A percentile compares a stretch with the other conserved stretches of the same genome.
phyloP scores from a whole-genome alignment of 768 basidiomycete species.

The Macrolepiota dolichaula region DNA sequence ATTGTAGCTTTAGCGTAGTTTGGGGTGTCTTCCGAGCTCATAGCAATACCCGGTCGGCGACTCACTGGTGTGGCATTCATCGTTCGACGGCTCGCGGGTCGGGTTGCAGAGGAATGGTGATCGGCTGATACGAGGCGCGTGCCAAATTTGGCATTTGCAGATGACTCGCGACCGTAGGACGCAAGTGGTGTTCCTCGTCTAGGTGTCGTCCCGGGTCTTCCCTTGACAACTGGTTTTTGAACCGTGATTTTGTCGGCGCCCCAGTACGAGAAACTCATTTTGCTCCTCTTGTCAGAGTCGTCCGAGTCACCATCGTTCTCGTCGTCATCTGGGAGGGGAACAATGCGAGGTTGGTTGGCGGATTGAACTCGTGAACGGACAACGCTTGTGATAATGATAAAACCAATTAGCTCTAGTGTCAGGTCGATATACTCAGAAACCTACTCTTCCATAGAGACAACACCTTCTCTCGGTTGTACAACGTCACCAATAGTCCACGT shows the following conservation, averaged over 20 bases:
- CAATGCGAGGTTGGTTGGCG: slow-evolving; percentile 55
- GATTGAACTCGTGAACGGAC: slow-evolving; percentile 67
- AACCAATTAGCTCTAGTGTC: neutral
- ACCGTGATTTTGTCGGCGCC: slow-evolving; percentile 89
- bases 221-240: slow-evolving; percentile 70
- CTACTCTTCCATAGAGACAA: slow-evolving; percentile 90
- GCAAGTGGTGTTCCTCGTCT: slow-evolving; percentile 42
- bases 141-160: slow-evolving; percentile 92
- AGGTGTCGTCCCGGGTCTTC: slow-evolving; percentile 33
- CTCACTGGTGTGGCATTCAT: slow-evolving; percentile 41
- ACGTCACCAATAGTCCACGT: slow-evolving; percentile 83
- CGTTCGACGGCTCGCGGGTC: slow-evolving; percentile 66
- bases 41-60: slow-evolving; percentile 28
- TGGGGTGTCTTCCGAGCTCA: slow-evolving; percentile 56
- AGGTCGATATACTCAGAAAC: slow-evolving; percentile 24
- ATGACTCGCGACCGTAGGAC: slow-evolving; percentile 75
- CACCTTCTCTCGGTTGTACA: slow-evolving; percentile 71
- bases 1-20: slow-evolving; percentile 68
- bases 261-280: slow-evolving; percentile 95
- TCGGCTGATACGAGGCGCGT: slow-evolving; percentile 65
- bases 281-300: slow-evolving; percentile 86
- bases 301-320: slow-evolving; percentile 63
- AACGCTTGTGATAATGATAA: slow-evolving; percentile 40
- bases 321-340: slow-evolving; percentile 68
- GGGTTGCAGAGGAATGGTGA: slow-evolving; percentile 43